Evolutionary conservation across 2,329 filamentous ascomycete genomes (phyloP), one percentile per base, ranked within the genome.

Genomic region (Diaporthe citrichinensis): DNA sequence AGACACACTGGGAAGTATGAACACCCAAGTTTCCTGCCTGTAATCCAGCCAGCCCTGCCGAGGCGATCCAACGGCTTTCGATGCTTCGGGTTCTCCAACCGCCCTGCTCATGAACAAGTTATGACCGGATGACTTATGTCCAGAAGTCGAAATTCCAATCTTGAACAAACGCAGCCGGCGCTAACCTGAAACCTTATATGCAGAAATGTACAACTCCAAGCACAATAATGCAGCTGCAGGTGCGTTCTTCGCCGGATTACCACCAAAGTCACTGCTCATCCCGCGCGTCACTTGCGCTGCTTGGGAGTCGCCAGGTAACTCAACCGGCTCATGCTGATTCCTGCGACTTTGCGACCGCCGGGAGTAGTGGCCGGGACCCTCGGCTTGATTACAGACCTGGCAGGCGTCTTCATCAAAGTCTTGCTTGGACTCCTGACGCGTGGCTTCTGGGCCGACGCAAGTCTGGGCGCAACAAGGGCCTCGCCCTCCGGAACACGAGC

Each of bases 391-490:
- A 71, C 39, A 28, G 76, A 75, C 25, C 58, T 41, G 49, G 46
- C 58, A 34, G 71, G 71, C 12, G 71, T 73, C 69, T 73, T 75
- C 69, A 67, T 71, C 62, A 71, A 15, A 3, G 62, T 61, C 49
- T 71, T 77, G 76, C 69, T 77, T 28, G 73, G n/a, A 23, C 49
- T 71, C 34, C 65, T 71, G 49, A 69, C 62, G 12, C 73, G 55
- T 44, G 36, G 39, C 57, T 75, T 73, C 8, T 69, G 69, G 28
- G 57, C 73, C 17, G 68, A 72, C 28, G 76, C 71, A 9, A 90
- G 84, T 46, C 87, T 85, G 34, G 89, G 88, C 9, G 88, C 88
- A 23, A 90, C 81, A 57, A 90, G 81, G 1, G 88, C 87, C n/a
- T 90, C 85, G 9, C 88, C 89, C 78, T 90, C 88, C 0, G 86